These are phyloP conservation scores for Penicillium frequentans DNA, from an alignment of 2,329 filamentous ascomycete genomes.

Conservation along the genomic window DNA sequence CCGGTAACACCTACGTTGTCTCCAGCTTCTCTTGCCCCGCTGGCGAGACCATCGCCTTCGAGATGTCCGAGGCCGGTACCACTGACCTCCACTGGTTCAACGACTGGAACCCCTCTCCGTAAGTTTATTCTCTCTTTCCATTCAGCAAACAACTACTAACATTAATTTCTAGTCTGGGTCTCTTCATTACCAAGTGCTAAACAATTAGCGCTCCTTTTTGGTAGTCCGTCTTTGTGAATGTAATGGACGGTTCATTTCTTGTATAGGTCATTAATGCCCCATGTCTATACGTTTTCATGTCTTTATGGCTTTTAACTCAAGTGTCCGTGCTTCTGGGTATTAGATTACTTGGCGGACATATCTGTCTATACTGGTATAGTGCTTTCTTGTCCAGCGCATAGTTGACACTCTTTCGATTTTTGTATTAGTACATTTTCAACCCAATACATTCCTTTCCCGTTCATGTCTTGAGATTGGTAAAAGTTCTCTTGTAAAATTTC, in stretches of 20 bases:
- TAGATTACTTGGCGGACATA: neutral
- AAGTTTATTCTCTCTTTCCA: conserved; percentile 21
- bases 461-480: neutral
- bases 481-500: neutral
- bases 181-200: conserved; percentile 46
- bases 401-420: neutral
- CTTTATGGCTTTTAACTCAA: neutral
- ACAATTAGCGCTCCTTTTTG: neutral
- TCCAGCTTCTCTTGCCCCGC: conserved; percentile 56
- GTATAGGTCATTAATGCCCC: neutral
- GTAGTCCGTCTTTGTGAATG: neutral
- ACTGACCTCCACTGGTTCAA: conserved; percentile 63
- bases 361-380: neutral
- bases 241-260: neutral
- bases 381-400: neutral
- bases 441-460: conserved; percentile 1
- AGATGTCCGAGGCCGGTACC: conserved; percentile 52
- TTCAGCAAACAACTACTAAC: conserved; percentile 13
- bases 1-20: conserved; percentile 57
- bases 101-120: conserved; percentile 59
- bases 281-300: neutral
- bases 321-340: neutral
- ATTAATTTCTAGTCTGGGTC: conserved; percentile 33
- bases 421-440: conserved; percentile 2
- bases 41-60: conserved; percentile 52